Evolutionary conservation across 495 filamentous ascomycete species (phyloP).

Genomic region (Tetracladium setigerum): DNA sequence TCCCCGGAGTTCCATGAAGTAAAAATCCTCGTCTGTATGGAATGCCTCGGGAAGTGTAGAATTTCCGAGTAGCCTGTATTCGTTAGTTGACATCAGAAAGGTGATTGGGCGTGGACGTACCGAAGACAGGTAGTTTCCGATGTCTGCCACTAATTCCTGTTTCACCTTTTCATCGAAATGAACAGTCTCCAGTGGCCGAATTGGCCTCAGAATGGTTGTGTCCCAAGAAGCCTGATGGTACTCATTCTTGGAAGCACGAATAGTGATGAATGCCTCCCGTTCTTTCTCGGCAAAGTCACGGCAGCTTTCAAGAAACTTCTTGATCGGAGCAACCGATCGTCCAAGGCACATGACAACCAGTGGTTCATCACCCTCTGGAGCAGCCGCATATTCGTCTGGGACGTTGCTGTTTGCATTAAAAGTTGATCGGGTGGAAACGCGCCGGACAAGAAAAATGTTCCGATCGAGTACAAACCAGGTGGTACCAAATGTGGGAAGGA

Average conservation of each 20-base stretch:
- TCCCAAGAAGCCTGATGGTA: conserved; percentile 36
- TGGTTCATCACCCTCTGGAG: conserved; percentile 33
- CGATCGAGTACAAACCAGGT: conserved; percentile 35
- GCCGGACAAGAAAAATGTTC: conserved; percentile 32
- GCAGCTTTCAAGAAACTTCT: conserved; percentile 30
- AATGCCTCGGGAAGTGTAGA: conserved; percentile 68
- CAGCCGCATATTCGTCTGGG: conserved; percentile 32
- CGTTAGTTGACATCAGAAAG: too few relatives aligned
- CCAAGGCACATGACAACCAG: conserved; percentile 38
- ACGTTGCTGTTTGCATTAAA: conserved; percentile 5
- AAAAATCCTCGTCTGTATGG: conserved; percentile 81
- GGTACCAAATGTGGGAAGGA: conserved; percentile 36
- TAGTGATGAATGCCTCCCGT: conserved; percentile 33
- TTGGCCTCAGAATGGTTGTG: conserved; percentile 35
- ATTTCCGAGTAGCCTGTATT: conserved; percentile 63
- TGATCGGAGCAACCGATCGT: conserved; percentile 38
- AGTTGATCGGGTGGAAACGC: conserved; percentile 6
- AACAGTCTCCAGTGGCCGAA: conserved; percentile 71
- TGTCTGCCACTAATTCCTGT: conserved; percentile 62
- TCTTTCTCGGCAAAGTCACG: conserved; percentile 40
- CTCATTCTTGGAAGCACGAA: conserved; percentile 28
- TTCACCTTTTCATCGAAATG: conserved; percentile 72
- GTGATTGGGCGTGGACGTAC: too few relatives aligned
- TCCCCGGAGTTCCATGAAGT: conserved; percentile 84
- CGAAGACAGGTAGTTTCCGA: conserved; percentile 79